Evolutionary conservation across 2,329 filamentous ascomycete genomes (phyloP).

Genomic region (Colletotrichum neosansevieriae): DNA sequence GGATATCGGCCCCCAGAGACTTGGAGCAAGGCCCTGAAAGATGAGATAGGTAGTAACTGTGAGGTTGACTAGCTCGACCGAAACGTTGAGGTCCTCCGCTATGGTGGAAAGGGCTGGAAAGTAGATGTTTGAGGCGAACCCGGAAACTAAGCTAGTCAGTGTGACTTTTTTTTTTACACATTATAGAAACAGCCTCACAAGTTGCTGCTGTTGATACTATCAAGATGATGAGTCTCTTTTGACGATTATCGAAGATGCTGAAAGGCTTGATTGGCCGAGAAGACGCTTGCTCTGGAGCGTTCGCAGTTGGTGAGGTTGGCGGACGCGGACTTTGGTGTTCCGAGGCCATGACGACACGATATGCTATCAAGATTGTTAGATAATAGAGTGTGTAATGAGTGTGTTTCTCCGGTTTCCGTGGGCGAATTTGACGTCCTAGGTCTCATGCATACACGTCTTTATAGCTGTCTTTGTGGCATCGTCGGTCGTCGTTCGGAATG

Average conservation of each 20-base stretch:
- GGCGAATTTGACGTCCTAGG: too few species aligned
- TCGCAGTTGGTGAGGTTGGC: too few species aligned
- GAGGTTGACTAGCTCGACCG: conserved; percentile 54
- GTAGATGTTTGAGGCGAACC: conserved; percentile 60
- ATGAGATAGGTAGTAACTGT: conserved; percentile 62
- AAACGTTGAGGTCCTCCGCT: conserved; percentile 57
- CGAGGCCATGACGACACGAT: too few species aligned
- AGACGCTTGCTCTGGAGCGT: neutral
- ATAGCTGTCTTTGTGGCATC: neutral
- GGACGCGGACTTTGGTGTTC: too few species aligned
- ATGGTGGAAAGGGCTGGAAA: conserved; percentile 61
- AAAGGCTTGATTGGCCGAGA: conserved; percentile 50
- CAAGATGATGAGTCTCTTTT: conserved; percentile 60
- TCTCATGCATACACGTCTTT: neutral
- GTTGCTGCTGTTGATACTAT: conserved; percentile 63
- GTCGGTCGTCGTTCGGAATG: neutral
- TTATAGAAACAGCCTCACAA: conserved; percentile 49
- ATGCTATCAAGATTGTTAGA: too few species aligned
- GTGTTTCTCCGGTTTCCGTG: too few species aligned
- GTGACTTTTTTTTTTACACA: rapidly evolving
- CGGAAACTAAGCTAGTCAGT: conserved; percentile 49
- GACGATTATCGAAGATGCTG: conserved; percentile 63
- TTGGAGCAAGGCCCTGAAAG: conserved; percentile 64
- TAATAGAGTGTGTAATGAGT: too few species aligned
- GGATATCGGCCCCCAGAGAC: conserved; percentile 62